A percentile compares a stretch with the other conserved stretches of the same genome.
Evolutionary conservation across 1,284 basidiomycete genomes (phyloP).

Genomic region (Ceratobasidium sp.): DNA sequence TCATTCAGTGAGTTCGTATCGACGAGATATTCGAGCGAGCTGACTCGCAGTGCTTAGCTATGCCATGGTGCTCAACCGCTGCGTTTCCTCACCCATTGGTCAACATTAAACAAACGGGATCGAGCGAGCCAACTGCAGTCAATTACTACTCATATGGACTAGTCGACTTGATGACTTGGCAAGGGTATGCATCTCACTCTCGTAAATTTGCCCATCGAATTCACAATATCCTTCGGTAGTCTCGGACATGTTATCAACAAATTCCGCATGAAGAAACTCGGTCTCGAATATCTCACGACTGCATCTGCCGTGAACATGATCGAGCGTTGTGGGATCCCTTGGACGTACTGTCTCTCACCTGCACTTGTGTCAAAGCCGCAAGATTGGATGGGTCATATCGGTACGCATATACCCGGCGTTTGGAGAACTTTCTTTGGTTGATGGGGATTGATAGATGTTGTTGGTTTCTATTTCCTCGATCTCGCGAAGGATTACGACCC

Average conservation of each 20-base stretch:
- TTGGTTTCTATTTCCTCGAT: slow-evolving; percentile 69
- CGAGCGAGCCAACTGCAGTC: slow-evolving; percentile 55
- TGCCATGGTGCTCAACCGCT: slow-evolving; percentile 70
- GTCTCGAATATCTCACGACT: slow-evolving; percentile 57
- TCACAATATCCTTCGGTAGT: slow-evolving; percentile 48
- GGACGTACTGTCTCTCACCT: slow-evolving; percentile 72
- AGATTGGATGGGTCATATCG: slow-evolving; percentile 67
- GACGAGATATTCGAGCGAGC: not conserved
- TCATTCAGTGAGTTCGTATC: slow-evolving; percentile 59
- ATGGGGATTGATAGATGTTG: slow-evolving; percentile 55
- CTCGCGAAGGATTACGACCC: slow-evolving; percentile 58
- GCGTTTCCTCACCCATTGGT: slow-evolving; percentile 69
- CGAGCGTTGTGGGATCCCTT: slow-evolving; percentile 66
- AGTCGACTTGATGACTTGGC: slow-evolving; percentile 63
- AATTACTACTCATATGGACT: slow-evolving; percentile 64
- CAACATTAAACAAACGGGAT: slow-evolving; percentile 60
- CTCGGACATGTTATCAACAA: slow-evolving; percentile 65
- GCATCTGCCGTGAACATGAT: slow-evolving; percentile 60
- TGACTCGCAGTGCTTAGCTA: slow-evolving; percentile 52
- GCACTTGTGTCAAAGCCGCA: slow-evolving; percentile 66
- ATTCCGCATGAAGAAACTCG: slow-evolving; percentile 60
- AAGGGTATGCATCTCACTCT: slow-evolving; percentile 53
- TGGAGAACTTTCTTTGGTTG: not conserved
- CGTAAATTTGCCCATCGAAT: not conserved
- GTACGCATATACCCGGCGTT: slow-evolving; percentile 47